Conservation (phyloP, 2,329 filamentous ascomycete genomes). For the Ophiostoma australiae region DNA sequence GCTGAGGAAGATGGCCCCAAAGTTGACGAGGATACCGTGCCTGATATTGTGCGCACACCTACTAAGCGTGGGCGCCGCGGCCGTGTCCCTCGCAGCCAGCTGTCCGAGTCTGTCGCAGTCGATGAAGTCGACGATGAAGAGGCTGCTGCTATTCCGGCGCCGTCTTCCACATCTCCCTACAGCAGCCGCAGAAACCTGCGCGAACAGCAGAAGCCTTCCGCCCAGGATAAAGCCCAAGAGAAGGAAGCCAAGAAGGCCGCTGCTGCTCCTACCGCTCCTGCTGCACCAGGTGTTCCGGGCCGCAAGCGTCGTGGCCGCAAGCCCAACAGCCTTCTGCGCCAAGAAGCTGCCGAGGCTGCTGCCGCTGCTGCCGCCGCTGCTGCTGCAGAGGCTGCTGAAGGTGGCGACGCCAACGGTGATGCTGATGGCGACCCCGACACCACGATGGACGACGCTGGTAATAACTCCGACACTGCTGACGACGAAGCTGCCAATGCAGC, state of each 20-base stretch:
- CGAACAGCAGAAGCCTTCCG: conserved; percentile 1
- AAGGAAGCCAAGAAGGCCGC: conserved; percentile 14
- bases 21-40: conserved; percentile 1
- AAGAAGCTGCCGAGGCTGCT: conserved; percentile 16
- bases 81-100: conserved; percentile 24
- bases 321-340: conserved; percentile 20
- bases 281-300: background rate
- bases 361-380: conserved; percentile 17
- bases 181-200: conserved; percentile 12
- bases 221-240: conserved; percentile 4
- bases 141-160: background rate
- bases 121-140: conserved; percentile 21
- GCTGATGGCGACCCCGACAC: background rate
- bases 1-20: conserved; percentile 13
- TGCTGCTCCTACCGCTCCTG: background rate
- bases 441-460: background rate
- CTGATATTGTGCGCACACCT: background rate
- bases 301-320: conserved; percentile 23
- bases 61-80: conserved; percentile 26
- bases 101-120: conserved; percentile 26
- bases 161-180: background rate
- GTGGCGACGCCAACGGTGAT: background rate
- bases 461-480: conserved; percentile 10
- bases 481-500: conserved; percentile 21
- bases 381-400: background rate